These are phyloP conservation scores for Penicillium paxilli DNA, from an alignment of 495 filamentous ascomycete species.

Conservation along the genomic window DNA sequence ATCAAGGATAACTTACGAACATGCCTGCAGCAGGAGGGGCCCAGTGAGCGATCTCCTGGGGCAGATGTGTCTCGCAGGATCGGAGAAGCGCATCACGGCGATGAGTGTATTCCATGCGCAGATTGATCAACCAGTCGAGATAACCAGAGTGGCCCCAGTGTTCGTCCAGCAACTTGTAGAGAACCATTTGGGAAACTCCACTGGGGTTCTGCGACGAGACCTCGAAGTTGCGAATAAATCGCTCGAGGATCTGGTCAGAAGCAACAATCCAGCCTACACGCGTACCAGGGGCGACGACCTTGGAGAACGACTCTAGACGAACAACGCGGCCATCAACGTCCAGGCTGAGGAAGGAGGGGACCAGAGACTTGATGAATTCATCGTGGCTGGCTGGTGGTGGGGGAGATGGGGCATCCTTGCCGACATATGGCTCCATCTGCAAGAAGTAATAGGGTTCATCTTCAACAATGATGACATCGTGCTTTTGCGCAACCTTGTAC, in stretches of 20 bases:
- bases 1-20: slow-evolving; percentile 67
- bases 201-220: slow-evolving; percentile 77
- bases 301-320: slow-evolving; percentile 70
- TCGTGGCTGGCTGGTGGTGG: slow-evolving; percentile 56
- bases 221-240: slow-evolving; percentile 76
- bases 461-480: slow-evolving; percentile 86
- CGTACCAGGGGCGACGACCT: slow-evolving; percentile 62
- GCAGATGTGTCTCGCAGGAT: slow-evolving; percentile 80
- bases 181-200: slow-evolving; percentile 76
- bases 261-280: slow-evolving; percentile 67
- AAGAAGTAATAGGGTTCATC: slow-evolving; percentile 99
- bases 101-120: slow-evolving; percentile 80
- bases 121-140: slow-evolving; percentile 81
- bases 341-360: slow-evolving; percentile 62
- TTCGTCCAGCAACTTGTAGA: slow-evolving; percentile 91
- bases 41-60: slow-evolving; percentile 80
- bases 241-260: slow-evolving; percentile 78
- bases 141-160: slow-evolving; percentile 94
- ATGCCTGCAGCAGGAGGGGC: slow-evolving; percentile 84
- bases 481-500: slow-evolving; percentile 75
- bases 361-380: slow-evolving; percentile 60
- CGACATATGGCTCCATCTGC: slow-evolving; percentile 86
- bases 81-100: slow-evolving; percentile 75
- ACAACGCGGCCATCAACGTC: slow-evolving; percentile 68
- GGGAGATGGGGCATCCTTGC: slow-evolving; percentile 46